These are phyloP conservation scores for Pinus tabuliformis DNA, from an alignment of 75 land plant genomes.

Conservation along the genomic window DNA sequence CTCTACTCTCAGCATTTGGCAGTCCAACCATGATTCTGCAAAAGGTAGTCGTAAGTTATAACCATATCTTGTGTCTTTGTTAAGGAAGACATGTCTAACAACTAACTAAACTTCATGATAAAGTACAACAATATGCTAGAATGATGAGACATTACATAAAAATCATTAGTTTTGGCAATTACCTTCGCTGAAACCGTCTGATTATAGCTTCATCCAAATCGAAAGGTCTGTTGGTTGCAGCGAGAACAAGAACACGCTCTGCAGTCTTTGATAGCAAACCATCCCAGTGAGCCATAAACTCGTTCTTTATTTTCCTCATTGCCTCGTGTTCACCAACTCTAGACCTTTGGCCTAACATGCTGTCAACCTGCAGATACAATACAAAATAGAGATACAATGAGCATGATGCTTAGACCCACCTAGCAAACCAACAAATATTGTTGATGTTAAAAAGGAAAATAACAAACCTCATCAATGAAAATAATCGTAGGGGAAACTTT, in stretches of 20 bases:
- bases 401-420: background rate
- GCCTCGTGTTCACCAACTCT: slow-evolving; percentile 91
- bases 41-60: too few species aligned
- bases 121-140: background rate
- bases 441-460: slow-evolving; percentile 5
- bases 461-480: slow-evolving; percentile 78
- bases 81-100: too few species aligned
- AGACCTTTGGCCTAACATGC: slow-evolving; percentile 89
- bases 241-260: slow-evolving; percentile 83
- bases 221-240: slow-evolving; percentile 92
- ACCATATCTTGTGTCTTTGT: too few species aligned
- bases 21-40: slow-evolving; percentile 88
- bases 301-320: slow-evolving; percentile 92
- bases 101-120: too few species aligned
- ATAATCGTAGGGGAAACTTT: slow-evolving; percentile 94
- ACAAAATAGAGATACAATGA: background rate
- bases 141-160: background rate
- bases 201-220: slow-evolving; percentile 95
- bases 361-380: slow-evolving; percentile 46
- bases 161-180: background rate
- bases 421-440: background rate
- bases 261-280: slow-evolving; percentile 71
- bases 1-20: slow-evolving; percentile 65
- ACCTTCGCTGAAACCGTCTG: slow-evolving; percentile 90
- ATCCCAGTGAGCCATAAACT: slow-evolving; percentile 96